Percentiles rank a stretch among this genome's conserved stretches.
Evolutionary conservation across 2,329 filamentous ascomycete genomes (phyloP).

Genomic region (Pestalotiopsis sp.): DNA sequence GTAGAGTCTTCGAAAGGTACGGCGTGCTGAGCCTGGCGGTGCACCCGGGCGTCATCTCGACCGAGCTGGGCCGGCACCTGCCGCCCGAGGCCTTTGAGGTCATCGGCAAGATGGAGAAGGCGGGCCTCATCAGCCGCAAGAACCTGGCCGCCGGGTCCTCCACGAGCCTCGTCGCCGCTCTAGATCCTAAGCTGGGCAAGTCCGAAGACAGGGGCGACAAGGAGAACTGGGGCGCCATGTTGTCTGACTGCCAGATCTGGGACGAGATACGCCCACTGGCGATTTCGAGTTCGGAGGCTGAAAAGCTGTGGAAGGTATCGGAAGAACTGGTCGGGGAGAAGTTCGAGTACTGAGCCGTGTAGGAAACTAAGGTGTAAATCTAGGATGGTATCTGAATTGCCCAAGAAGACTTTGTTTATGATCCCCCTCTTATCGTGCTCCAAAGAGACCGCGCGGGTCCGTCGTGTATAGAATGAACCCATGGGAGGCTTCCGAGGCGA

Average conservation of each 20-base stretch:
- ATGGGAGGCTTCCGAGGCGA: not conserved
- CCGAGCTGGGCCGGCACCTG: constrained; percentile 28
- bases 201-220: constrained; percentile 20
- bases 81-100: constrained; percentile 14
- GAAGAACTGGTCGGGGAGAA: constrained; percentile 35
- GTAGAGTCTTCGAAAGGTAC: constrained; percentile 30
- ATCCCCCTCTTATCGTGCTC: not conserved
- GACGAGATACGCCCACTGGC: constrained; percentile 20
- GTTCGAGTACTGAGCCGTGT: constrained; percentile 27
- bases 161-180: constrained; percentile 41
- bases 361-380: not conserved
- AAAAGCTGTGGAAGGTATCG: constrained; percentile 36
- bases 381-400: too few relatives aligned
- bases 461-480: not conserved
- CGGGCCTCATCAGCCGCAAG: constrained; percentile 24
- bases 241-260: constrained; percentile 34
- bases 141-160: constrained; percentile 40
- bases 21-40: constrained; percentile 31
- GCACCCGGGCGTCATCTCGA: constrained; percentile 34
- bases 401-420: not conserved
- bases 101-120: constrained; percentile 23
- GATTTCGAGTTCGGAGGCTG: constrained; percentile 29
- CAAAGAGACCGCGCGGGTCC: not conserved
- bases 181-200: constrained; percentile 37
- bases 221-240: constrained; percentile 31